Base-by-base conservation (phyloP, 768 basidiomycete genomes). In the Kwoniella newhampshirensis region DNA sequence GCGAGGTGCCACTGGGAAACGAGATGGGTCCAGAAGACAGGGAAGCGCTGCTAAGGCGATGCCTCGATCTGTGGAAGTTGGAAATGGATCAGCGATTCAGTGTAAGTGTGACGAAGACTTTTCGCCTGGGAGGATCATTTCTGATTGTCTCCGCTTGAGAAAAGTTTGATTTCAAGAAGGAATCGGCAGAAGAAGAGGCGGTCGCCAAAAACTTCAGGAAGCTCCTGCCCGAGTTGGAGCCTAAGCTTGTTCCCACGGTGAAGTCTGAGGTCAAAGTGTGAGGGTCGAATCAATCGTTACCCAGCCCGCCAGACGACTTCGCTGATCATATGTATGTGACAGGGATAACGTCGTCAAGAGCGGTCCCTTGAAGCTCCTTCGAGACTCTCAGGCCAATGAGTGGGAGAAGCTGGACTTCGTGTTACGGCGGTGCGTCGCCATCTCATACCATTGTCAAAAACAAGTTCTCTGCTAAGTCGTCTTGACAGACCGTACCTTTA, bases 391-490 rank as follows among this genome's bases (percentile, higher is more conserved):
- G 40, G 84, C 84, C 67, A 84, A 91, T 68, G 75, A 79, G 27
- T 99, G 96, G 96, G 83, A 84, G 67, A 84, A 82, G 70, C 80
- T 86, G 53, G 92, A 88, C 86, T 91, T 92, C 73, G 88, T 92
- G 15, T 80, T 98, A 9, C 83, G 85, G 73, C 84, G 91, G 92
- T 91, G 66, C 27, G 76, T 61, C 2, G 12, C 6, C 6, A 44
- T 32, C n/a, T 2, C 1, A 1, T 20, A 20, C 20, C 12, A 40
- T 39, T 23, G 4, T 23, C 17, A 3, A 32, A 25, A 43, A 26
- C 21, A 20, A 18, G n/a, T 20, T 43, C 26, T n/a, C 11, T 26
- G 23, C 35, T 50, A 13, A 20, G 15, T 18, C 18, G n/a, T 15
- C 27, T 47, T 49, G 45, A 0, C 60, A 93, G 94, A 66, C 94